These are phyloP conservation scores for Ustilago sp. DNA, from an alignment of 1,284 basidiomycete genomes.

Conservation along the genomic window DNA sequence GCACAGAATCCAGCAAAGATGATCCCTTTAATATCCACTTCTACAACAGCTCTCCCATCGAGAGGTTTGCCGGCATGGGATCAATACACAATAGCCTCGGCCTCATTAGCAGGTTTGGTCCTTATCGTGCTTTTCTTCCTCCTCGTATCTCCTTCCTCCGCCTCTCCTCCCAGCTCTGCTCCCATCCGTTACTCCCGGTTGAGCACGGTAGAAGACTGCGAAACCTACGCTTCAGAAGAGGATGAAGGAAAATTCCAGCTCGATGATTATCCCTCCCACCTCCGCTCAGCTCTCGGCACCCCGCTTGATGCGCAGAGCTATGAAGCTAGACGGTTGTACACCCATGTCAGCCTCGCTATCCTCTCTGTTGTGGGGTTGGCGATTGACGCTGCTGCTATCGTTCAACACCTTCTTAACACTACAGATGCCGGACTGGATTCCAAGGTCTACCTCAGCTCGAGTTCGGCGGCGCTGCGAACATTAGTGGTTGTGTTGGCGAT, in stretches of 20 bases:
- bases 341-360: conserved; percentile 28
- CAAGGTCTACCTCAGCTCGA: conserved; percentile 10
- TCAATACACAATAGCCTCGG: conserved; percentile 18
- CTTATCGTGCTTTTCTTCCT: conserved; percentile 16
- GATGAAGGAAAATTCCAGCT: conserved; percentile 14
- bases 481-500: conserved; percentile 26
- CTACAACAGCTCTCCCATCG: not conserved
- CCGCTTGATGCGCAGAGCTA: conserved; percentile 15
- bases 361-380: conserved; percentile 31
- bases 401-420: conserved; percentile 3
- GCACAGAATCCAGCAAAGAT: conserved; percentile 2
- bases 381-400: conserved; percentile 22
- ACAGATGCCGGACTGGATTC: not conserved
- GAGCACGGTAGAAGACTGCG: not conserved
- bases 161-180: not conserved
- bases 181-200: conserved; percentile 11
- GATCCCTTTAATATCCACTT: conserved; percentile 28
- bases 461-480: conserved; percentile 21
- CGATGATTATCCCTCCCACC: conserved; percentile 19
- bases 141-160: not conserved
- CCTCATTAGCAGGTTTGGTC: conserved; percentile 1
- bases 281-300: conserved; percentile 28
- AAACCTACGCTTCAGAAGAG: not conserved
- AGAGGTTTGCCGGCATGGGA: conserved; percentile 10
- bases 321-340: conserved; percentile 8